Percentiles rank a stretch among this genome's conserved stretches.
Evolutionary conservation across 1,284 basidiomycete species (phyloP).

Genomic region (Microbotryum violaceum): DNA sequence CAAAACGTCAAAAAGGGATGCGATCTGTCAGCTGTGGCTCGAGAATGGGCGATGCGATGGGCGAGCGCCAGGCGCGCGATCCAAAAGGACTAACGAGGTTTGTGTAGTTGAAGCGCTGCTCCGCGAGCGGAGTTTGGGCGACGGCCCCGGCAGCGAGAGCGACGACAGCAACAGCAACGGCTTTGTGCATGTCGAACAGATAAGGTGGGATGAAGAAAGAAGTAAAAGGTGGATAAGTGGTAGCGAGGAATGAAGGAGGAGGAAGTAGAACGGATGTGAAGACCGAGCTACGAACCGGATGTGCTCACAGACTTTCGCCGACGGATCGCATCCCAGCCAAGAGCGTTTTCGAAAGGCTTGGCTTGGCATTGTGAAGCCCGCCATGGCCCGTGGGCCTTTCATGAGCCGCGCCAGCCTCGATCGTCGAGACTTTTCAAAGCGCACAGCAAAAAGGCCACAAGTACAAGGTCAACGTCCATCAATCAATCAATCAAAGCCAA

Average conservation of each 20-base stretch:
- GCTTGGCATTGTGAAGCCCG: too few species aligned
- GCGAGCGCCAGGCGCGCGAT: neutral
- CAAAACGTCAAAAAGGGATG: too few species aligned
- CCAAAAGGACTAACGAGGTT: constrained; percentile 10
- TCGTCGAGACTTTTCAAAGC: too few species aligned
- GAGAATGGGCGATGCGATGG: neutral
- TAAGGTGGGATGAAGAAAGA: neutral
- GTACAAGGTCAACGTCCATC: too few species aligned
- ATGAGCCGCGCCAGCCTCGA: too few species aligned
- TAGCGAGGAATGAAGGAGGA: constrained; percentile 2
- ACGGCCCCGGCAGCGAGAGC: constrained; percentile 17
- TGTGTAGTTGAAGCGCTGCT: constrained; percentile 28
- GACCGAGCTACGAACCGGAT: too few species aligned
- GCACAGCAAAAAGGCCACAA: too few species aligned
- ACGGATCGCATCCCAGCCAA: too few species aligned
- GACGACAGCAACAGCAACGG: constrained; percentile 9
- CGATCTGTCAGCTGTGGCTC: neutral
- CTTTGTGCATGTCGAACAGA: constrained; percentile 7
- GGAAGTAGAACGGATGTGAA: neutral
- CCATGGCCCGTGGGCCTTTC: too few species aligned
- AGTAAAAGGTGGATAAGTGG: neutral
- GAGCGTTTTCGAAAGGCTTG: too few species aligned
- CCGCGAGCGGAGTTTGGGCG: constrained; percentile 25
- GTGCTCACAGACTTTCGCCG: too few species aligned
- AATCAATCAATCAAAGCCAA: too few species aligned